Conservation (phyloP, 371 early-diverging fungal species). For the Sporodiniella umbellata region DNA sequence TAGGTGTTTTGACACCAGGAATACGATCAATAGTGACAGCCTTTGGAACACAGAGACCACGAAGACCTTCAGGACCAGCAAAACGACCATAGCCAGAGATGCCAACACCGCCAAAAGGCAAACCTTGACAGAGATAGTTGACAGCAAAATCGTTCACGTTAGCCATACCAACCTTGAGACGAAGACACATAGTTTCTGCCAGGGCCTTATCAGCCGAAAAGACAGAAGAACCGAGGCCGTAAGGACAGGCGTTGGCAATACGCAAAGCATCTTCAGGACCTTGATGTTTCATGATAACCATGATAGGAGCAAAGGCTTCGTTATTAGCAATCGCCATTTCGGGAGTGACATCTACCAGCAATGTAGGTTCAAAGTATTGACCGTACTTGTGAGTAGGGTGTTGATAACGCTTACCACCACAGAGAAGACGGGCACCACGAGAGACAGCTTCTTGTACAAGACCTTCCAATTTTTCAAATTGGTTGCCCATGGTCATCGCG, state of each 20-base stretch:
- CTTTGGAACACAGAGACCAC: conserved; percentile 69
- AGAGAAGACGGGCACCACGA: conserved; percentile 72
- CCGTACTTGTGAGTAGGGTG: conserved; percentile 71
- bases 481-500: conserved; percentile 69
- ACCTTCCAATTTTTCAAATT: conserved; percentile 43
- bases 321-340: conserved; percentile 74
- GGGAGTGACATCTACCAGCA: conserved; percentile 72
- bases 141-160: conserved; percentile 88
- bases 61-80: conserved; percentile 73
- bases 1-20: conserved; percentile 69
- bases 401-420: conserved; percentile 63
- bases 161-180: conserved; percentile 76
- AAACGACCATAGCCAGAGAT: conserved; percentile 77
- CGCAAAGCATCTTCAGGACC: conserved; percentile 71
- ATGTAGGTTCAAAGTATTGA: conserved; percentile 79
- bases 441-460: conserved; percentile 67
- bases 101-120: conserved; percentile 86
- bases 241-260: conserved; percentile 71
- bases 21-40: conserved; percentile 73
- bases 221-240: conserved; percentile 79
- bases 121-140: conserved; percentile 79
- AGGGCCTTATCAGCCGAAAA: conserved; percentile 67
- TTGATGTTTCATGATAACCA: conserved; percentile 74
- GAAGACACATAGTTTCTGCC: conserved; percentile 61
- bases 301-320: conserved; percentile 84